These are phyloP conservation scores for Croton laevigatus DNA, from an alignment of 441 rosid species.

Conservation along the genomic window DNA sequence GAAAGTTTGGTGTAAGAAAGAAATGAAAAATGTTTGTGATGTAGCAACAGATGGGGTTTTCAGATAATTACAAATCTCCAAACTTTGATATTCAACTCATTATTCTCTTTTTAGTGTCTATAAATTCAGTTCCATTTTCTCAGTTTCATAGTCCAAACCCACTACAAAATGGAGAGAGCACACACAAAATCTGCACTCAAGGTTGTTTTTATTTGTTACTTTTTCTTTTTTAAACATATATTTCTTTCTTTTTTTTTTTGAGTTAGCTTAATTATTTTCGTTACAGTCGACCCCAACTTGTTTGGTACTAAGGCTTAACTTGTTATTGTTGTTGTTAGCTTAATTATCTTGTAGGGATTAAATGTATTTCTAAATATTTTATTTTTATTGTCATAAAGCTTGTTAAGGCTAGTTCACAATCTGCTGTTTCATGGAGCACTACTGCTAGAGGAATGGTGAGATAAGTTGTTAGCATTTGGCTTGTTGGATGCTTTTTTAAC, in stretches of 20 bases:
- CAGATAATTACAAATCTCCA: conserved; percentile 71
- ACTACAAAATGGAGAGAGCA: conserved; percentile 50
- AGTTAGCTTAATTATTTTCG: no score
- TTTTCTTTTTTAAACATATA: neutral
- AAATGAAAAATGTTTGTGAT: conserved; percentile 45
- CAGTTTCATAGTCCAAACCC: neutral
- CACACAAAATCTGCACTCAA: conserved; percentile 53
- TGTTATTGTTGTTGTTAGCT: no score
- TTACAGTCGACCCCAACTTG: no score
- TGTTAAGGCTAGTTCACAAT: conserved; percentile 45
- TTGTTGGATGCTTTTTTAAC: no score
- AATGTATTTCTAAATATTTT: neutral
- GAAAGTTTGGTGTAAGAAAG: conserved; percentile 80
- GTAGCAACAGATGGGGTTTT: conserved; percentile 56
- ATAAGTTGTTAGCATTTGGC: neutral
- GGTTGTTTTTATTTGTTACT: conserved; percentile 28
- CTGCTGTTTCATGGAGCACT: conserved; percentile 43
- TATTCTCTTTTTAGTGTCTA: conserved; percentile 18
- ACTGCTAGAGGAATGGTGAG: conserved; percentile 56
- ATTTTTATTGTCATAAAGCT: conserved; percentile 23
- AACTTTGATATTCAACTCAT: conserved; percentile 30
- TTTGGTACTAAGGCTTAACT: no score
- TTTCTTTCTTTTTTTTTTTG: neutral
- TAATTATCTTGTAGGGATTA: no score
- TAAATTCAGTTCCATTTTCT: conserved; percentile 17